Evolutionary conservation across 169 alveolate species (phyloP).

Genomic region (Condylostoma magnum): DNA sequence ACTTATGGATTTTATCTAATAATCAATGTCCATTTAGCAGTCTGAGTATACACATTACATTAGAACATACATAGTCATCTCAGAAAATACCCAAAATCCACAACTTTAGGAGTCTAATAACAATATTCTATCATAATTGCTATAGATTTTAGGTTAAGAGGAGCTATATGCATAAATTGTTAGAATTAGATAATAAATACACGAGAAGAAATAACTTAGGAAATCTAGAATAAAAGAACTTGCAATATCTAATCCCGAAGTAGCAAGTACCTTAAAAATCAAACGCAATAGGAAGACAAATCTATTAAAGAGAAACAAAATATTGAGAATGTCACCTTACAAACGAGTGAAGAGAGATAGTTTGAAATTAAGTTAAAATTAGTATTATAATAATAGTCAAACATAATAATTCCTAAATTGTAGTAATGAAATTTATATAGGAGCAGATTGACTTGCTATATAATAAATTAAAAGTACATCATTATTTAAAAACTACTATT

Average conservation of each 20-base stretch:
- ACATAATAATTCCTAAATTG: too few relatives aligned
- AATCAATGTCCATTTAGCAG: not conserved
- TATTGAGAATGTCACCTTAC: constrained; percentile 2
- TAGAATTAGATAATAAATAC: not conserved
- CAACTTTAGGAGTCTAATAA: not conserved
- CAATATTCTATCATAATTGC: not conserved
- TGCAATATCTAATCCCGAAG: constrained; percentile 14
- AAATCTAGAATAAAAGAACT: not conserved
- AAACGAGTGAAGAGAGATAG: not conserved
- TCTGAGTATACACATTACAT: not conserved
- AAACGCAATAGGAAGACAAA: not conserved
- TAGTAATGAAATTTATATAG: too few relatives aligned
- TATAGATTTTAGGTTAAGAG: not conserved
- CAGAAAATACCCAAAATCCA: not conserved
- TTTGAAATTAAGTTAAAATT: not conserved
- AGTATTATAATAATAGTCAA: too few relatives aligned
- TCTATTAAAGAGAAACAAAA: constrained; percentile 4
- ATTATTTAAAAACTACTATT: too few relatives aligned
- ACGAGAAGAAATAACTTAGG: not conserved
- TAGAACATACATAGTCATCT: not conserved
- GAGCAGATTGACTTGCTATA: too few relatives aligned
- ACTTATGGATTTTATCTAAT: not conserved
- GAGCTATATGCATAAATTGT: not conserved
- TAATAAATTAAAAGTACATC: too few relatives aligned
- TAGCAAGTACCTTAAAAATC: not conserved